These are phyloP conservation scores for Claviceps arundinis DNA, from an alignment of 2,329 filamentous ascomycete genomes.

Conservation along the genomic window DNA sequence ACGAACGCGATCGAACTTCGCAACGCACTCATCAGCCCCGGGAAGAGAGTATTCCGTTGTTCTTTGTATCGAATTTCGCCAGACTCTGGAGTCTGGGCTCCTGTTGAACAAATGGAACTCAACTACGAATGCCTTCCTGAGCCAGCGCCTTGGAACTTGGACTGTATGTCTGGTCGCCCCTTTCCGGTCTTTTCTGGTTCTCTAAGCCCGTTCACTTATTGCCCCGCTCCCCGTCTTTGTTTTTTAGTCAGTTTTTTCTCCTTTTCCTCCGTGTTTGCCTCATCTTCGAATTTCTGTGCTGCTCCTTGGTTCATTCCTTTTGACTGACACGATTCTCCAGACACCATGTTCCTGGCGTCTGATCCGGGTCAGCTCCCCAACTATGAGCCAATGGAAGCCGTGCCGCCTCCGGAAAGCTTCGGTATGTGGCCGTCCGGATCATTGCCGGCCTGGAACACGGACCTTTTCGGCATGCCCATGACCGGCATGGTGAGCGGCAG, in stretches of 20 bases:
- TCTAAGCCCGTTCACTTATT: too few species aligned
- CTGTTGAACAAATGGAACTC: neutral
- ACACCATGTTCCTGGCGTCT: neutral
- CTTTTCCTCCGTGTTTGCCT: neutral
- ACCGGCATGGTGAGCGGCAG: neutral
- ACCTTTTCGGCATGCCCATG: neutral
- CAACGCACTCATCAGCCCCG: too few species aligned
- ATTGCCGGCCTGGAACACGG: neutral
- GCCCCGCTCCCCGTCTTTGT: neutral
- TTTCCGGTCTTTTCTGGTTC: neutral
- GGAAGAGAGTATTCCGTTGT: neutral
- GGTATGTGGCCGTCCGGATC: neutral
- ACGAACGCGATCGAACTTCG: too few species aligned
- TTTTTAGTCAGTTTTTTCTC: neutral
- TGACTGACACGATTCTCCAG: neutral
- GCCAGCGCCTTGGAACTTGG: neutral
- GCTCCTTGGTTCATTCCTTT: too few species aligned
- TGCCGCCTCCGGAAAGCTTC: neutral
- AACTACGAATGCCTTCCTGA: neutral
- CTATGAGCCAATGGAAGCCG: neutral
- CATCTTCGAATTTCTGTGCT: neutral
- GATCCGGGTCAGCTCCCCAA: neutral
- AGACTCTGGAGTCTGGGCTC: neutral
- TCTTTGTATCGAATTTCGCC: neutral
- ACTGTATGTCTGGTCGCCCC: neutral